Evolutionary conservation across 2,329 filamentous ascomycete species (phyloP).

Genomic region (Arachnomyces sp.): DNA sequence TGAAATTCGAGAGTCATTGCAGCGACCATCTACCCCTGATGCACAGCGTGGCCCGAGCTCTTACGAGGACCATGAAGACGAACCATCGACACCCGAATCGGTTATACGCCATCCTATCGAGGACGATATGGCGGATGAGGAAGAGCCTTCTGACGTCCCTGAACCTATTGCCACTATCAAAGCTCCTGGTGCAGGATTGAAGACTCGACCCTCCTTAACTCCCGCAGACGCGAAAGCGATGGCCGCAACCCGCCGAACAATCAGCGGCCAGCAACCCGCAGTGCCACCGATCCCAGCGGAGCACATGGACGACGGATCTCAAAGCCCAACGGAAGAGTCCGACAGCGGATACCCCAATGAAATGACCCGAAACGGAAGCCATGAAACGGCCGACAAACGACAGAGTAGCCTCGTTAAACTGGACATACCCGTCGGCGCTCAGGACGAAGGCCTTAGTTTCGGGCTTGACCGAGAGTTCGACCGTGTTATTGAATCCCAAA

Average conservation of each 20-base stretch:
- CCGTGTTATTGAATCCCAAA: constrained; percentile 89
- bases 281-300: not conserved
- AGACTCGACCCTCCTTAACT: constrained; percentile 79
- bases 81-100: constrained; percentile 73
- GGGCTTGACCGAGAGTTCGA: constrained; percentile 91
- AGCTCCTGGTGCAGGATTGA: constrained; percentile 74
- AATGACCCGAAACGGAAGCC: not conserved
- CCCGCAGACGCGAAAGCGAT: constrained; percentile 76
- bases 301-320: not conserved
- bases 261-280: constrained; percentile 62
- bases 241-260: constrained; percentile 75
- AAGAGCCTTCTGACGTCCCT: constrained; percentile 59
- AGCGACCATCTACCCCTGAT: constrained; percentile 40
- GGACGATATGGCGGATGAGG: constrained; percentile 31
- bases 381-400: constrained; percentile 37
- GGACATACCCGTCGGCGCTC: constrained; percentile 66
- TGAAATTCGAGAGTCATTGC: constrained; percentile 30
- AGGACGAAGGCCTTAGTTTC: constrained; percentile 62
- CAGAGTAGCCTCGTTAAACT: constrained; percentile 70
- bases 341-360: not conserved
- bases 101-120: constrained; percentile 71
- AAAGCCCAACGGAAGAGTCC: not conserved
- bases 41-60: constrained; percentile 55
- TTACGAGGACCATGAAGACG: constrained; percentile 45
- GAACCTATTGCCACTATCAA: constrained; percentile 83